These are phyloP conservation scores for Syncephalastrum racemosum DNA, from an alignment of 371 early-diverging fungal genomes.

Conservation along the genomic window DNA sequence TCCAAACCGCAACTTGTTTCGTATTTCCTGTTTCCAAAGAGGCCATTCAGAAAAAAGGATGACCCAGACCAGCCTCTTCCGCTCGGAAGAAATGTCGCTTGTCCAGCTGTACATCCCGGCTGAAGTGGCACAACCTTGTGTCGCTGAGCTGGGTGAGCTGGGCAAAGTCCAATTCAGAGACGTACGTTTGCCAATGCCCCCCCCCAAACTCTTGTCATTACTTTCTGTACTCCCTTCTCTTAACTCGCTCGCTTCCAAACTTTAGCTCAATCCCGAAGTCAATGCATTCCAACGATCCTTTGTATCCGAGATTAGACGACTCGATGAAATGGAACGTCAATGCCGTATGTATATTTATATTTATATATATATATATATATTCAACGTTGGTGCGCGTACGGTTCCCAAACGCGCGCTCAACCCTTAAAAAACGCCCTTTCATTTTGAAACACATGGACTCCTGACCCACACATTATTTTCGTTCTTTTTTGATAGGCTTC, in stretches of 20 bases:
- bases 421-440: slow-evolving; percentile 20
- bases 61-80: slow-evolving; percentile 75
- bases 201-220: not conserved
- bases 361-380: no score
- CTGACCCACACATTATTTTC: slow-evolving; percentile 6
- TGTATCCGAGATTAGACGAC: slow-evolving; percentile 85
- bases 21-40: slow-evolving; percentile 1
- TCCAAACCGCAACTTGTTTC: not conserved
- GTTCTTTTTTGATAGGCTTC: slow-evolving; percentile 61
- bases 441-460: slow-evolving; percentile 35
- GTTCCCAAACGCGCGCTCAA: no score
- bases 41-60: slow-evolving; percentile 45
- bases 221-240: no score
- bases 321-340: slow-evolving; percentile 93
- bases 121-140: slow-evolving; percentile 92
- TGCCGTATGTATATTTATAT: slow-evolving; percentile 88
- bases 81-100: slow-evolving; percentile 97
- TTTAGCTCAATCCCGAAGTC: slow-evolving; percentile 88
- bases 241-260: slow-evolving; percentile 31
- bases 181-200: slow-evolving; percentile 52
- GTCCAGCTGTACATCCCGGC: slow-evolving; percentile 95
- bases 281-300: slow-evolving; percentile 98
- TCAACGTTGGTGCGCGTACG: slow-evolving; percentile 50
- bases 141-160: slow-evolving; percentile 93
- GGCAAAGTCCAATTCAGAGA: slow-evolving; percentile 95